Evolutionary conservation across 345 rosid species (phyloP).

Genomic region (Pistacia atlantica): DNA sequence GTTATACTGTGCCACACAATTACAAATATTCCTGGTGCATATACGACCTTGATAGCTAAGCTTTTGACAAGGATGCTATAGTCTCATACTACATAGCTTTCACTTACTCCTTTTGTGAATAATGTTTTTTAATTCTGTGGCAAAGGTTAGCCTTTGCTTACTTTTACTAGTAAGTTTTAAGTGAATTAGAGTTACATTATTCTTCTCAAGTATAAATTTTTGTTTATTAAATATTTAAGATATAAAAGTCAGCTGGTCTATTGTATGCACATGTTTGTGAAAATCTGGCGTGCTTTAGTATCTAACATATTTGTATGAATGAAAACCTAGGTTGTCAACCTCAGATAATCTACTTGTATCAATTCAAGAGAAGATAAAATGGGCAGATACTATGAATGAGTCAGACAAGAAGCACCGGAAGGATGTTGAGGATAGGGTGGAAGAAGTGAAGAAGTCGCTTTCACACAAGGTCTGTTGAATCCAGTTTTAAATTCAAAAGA

Average conservation of each 20-base stretch:
- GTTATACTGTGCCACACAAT: neutral
- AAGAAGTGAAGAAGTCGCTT: conserved; percentile 82
- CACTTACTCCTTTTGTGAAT: neutral
- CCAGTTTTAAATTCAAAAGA: conserved; percentile 30
- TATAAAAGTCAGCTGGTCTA: neutral
- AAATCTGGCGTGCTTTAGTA: neutral
- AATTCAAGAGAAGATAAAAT: conserved; percentile 95
- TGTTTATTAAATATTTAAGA: neutral
- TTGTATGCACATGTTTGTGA: neutral
- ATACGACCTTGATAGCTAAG: neutral
- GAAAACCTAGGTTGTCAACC: conserved; percentile 67
- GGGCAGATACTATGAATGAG: conserved; percentile 98
- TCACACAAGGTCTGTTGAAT: conserved; percentile 87
- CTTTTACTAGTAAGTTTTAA: neutral
- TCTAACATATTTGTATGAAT: conserved; percentile 10
- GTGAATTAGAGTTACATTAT: neutral
- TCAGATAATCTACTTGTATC: conserved; percentile 83
- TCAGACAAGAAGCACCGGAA: conserved; percentile 76
- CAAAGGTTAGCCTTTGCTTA: neutral
- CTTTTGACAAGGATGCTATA: neutral
- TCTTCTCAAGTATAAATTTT: too few relatives aligned
- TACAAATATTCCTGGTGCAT: neutral
- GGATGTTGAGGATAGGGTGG: conserved; percentile 79
- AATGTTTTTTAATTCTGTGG: neutral
- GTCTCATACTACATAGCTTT: neutral